A percentile compares a stretch with the other conserved stretches of the same genome.
Evolutionary conservation across 2,329 filamentous ascomycete genomes (phyloP).

Genomic region (Apiospora pterosperma): DNA sequence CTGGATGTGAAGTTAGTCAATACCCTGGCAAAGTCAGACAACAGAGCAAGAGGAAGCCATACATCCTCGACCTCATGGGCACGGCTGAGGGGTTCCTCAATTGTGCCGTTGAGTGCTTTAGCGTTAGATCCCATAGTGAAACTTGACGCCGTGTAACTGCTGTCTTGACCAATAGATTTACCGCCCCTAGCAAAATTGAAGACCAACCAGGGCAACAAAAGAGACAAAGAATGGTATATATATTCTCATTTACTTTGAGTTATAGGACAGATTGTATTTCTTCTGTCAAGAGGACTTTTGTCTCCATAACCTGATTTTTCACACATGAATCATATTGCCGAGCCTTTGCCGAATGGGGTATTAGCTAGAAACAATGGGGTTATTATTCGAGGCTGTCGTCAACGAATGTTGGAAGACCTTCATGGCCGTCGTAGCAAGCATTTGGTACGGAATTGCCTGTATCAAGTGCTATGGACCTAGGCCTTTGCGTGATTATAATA

Average conservation of each 20-base stretch:
- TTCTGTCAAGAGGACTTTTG: not conserved
- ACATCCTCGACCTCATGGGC: conserved; percentile 46
- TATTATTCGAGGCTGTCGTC: not conserved
- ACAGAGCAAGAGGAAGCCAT: conserved; percentile 19
- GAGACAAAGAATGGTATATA: not conserved
- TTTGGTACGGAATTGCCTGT: not conserved
- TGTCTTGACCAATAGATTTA: not conserved
- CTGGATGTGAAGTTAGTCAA: conserved; percentile 35
- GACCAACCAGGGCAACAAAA: too few species aligned
- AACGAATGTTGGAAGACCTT: not conserved
- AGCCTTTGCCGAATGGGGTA: conserved; percentile 6
- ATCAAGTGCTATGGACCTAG: too few species aligned
- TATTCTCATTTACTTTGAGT: not conserved
- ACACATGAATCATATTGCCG: conserved; percentile 1
- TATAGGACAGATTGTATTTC: not conserved
- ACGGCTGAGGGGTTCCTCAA: conserved; percentile 24
- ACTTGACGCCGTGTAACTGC: not conserved
- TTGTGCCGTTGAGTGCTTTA: not conserved
- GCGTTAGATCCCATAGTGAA: not conserved
- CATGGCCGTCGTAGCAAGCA: too few species aligned
- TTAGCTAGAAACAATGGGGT: not conserved
- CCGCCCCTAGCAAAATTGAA: not conserved
- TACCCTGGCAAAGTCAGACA: not conserved
- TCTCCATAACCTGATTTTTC: not conserved
- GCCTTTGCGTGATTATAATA: not conserved